phyloP scores from a whole-genome alignment of 805 yeast genomes.

The Metschnikowia arizonensis region DNA sequence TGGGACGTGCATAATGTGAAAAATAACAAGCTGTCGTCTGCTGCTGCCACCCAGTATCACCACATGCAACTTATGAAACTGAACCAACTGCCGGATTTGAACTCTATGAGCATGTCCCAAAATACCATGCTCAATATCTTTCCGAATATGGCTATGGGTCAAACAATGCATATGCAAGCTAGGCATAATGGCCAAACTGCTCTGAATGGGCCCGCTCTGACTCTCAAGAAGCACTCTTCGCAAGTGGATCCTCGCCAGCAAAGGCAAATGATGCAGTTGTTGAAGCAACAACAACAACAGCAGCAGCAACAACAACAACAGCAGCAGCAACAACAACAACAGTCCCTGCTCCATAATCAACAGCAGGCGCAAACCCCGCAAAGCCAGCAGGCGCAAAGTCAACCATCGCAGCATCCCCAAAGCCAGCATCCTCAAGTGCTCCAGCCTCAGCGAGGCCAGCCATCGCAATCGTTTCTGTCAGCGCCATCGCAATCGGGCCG shows the following conservation, averaged over 20 bases:
- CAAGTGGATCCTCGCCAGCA: conserved; percentile 18
- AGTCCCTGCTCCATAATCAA: neutral
- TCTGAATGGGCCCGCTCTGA: conserved; percentile 4
- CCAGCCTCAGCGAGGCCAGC: conserved; percentile 9
- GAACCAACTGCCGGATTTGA: conserved; percentile 49
- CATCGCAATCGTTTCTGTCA: conserved; percentile 7
- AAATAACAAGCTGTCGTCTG: conserved; percentile 28
- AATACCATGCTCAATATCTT: conserved; percentile 2
- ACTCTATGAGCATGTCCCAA: conserved; percentile 28
- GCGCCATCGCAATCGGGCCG: conserved; percentile 4
- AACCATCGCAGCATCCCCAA: conserved; percentile 24
- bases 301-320: conserved; percentile 19
- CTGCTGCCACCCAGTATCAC: conserved; percentile 64
- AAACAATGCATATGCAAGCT: conserved; percentile 1
- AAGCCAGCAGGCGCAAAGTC: conserved; percentile 17
- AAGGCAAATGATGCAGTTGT: conserved; percentile 24
- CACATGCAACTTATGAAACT: conserved; percentile 58
- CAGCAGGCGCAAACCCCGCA: conserved; percentile 3
- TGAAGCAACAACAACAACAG: conserved; percentile 23
- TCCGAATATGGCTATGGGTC: conserved; percentile 22
- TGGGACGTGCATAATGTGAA: conserved; percentile 91
- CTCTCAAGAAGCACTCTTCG: conserved; percentile 1
- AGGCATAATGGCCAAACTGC: conserved; percentile 2
- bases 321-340: conserved; percentile 19
- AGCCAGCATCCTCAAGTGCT: conserved; percentile 14